A percentile compares a stretch with the other conserved stretches of the same genome.
These are phyloP conservation scores for Ogataea pignaliae DNA, from an alignment of 805 yeast genomes.

Conservation along the genomic window DNA sequence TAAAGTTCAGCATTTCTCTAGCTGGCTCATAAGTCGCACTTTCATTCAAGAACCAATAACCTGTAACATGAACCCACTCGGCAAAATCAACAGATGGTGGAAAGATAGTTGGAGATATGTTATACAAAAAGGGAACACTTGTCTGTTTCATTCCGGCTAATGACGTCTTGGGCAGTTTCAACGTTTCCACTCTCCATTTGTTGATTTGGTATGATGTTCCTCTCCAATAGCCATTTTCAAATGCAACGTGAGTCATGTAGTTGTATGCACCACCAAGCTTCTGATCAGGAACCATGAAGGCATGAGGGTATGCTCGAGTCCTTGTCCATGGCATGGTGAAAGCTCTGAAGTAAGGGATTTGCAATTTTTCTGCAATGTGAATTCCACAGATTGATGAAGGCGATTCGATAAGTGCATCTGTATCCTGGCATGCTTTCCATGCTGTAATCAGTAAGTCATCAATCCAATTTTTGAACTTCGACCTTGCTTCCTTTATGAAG, in stretches of 20 bases:
- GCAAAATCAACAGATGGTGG: conserved; percentile 93
- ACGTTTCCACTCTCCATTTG: conserved; percentile 71
- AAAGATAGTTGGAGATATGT: conserved; percentile 80
- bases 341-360: conserved; percentile 88
- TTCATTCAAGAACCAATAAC: conserved; percentile 86
- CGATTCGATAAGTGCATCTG: conserved; percentile 87
- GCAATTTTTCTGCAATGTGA: conserved; percentile 89
- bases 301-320: conserved; percentile 94
- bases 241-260: conserved; percentile 86
- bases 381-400: conserved; percentile 96
- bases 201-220: conserved; percentile 86
- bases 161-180: conserved; percentile 64
- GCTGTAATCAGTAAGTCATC: conserved; percentile 63
- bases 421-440: conserved; percentile 82
- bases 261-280: conserved; percentile 91
- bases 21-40: conserved; percentile 55
- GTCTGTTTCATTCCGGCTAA: conserved; percentile 68
- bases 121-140: conserved; percentile 83
- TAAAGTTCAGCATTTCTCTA: conserved; percentile 49
- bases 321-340: conserved; percentile 99
- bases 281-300: conserved; percentile 91
- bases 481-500: conserved; percentile 76
- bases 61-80: conserved; percentile 94
- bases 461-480: conserved; percentile 81
- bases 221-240: conserved; percentile 90